Conservation (phyloP, 2,329 filamentous ascomycete genomes). For the Myriosclerotinia scirpicola region DNA sequence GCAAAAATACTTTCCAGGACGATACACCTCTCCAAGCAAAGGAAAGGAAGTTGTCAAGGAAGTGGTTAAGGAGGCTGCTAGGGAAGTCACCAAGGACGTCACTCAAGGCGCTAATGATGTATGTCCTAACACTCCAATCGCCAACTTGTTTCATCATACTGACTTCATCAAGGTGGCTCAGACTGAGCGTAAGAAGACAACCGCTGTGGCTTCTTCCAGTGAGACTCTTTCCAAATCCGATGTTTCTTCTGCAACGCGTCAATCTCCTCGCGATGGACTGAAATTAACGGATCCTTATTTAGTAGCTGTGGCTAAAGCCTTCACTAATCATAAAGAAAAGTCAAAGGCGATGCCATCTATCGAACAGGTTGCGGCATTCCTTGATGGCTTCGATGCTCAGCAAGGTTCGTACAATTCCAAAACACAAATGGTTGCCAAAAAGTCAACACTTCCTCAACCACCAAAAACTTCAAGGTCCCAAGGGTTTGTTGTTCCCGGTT, state of each 20-base stretch:
- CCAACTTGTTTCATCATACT: slow-evolving; percentile 6
- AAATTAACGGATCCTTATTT: slow-evolving; percentile 25
- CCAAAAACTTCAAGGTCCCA: neutral
- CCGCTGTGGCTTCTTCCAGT: slow-evolving; percentile 20
- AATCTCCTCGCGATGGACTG: slow-evolving; percentile 1
- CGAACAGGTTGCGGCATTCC: slow-evolving; percentile 21
- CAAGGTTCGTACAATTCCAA: neutral
- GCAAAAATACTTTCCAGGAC: neutral
- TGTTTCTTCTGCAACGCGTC: slow-evolving; percentile 11
- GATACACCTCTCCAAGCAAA: neutral
- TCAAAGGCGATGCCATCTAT: slow-evolving; percentile 19
- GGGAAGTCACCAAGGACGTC: neutral
- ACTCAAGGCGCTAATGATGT: neutral
- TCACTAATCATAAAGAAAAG: slow-evolving; percentile 21
- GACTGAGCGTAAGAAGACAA: slow-evolving; percentile 14
- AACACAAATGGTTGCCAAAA: neutral
- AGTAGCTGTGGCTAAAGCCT: slow-evolving; percentile 22
- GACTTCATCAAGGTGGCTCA: slow-evolving; percentile 6
- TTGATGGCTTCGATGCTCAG: slow-evolving; percentile 18
- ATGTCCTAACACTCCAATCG: neutral
- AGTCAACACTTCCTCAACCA: neutral
- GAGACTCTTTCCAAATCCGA: slow-evolving; percentile 16
- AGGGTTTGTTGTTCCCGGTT: slow-evolving; percentile 8
- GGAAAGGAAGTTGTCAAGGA: slow-evolving; percentile 6
- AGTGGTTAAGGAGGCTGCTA: too few relatives aligned